phyloP scores from a whole-genome alignment of 2,329 filamentous ascomycete species.

The Grosmannia serpens region DNA sequence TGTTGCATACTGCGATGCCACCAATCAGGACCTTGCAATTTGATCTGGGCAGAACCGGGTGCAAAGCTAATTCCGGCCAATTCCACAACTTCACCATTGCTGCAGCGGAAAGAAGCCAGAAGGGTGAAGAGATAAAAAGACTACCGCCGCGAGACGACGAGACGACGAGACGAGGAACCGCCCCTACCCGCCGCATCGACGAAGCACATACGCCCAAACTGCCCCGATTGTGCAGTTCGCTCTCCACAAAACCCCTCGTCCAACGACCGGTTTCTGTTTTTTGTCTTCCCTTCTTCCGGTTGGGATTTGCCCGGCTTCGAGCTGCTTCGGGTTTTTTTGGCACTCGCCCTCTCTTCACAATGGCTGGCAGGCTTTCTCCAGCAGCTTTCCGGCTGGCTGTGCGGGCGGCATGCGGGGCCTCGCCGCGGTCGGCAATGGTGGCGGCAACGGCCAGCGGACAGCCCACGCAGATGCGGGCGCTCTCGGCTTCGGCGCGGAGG shows the following conservation, averaged over 20 bases:
- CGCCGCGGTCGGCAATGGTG: constrained; percentile 22
- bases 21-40: constrained; percentile 12
- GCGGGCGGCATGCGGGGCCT: constrained; percentile 51
- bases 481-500: constrained; percentile 56
- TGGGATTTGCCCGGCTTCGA: neutral
- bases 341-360: constrained; percentile 23
- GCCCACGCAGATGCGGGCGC: constrained; percentile 54
- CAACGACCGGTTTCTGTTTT: neutral
- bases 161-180: neutral
- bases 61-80: constrained; percentile 11
- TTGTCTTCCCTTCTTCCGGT: neutral
- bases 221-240: neutral
- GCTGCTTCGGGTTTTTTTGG: neutral
- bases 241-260: neutral
- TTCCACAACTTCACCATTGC: constrained; percentile 5
- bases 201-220: neutral
- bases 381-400: constrained; percentile 58
- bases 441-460: neutral
- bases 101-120: neutral
- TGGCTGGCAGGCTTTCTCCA: constrained; percentile 77
- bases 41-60: constrained; percentile 10
- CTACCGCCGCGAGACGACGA: neutral
- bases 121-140: neutral
- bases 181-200: neutral
- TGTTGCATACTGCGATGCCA: neutral